phyloP scores from a whole-genome alignment of 2,329 filamentous ascomycete species.

The Falciphora oryzae region DNA sequence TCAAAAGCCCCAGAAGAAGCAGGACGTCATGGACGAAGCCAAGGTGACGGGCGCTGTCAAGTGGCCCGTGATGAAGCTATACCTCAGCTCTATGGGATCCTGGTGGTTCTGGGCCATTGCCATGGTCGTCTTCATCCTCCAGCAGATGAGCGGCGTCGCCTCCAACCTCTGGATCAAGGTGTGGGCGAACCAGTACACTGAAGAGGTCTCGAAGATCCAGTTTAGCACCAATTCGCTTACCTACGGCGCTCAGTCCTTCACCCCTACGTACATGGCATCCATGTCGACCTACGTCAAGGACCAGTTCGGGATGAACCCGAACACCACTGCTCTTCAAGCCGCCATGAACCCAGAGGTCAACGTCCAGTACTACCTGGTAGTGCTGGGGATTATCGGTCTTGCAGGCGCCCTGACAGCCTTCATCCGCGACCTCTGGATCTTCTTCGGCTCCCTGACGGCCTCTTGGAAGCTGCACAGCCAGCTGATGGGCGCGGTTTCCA shows the following conservation, averaged over 20 bases:
- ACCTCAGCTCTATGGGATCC: conserved; percentile 84
- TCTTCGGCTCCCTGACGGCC: conserved; percentile 84
- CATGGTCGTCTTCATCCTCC: conserved; percentile 66
- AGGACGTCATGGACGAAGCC: conserved; percentile 60
- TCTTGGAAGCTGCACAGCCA: conserved; percentile 77
- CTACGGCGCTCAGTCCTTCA: conserved; percentile 28
- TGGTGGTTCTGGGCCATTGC: conserved; percentile 93
- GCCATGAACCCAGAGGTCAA: conserved; percentile 54
- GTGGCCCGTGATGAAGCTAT: conserved; percentile 77
- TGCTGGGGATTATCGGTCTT: conserved; percentile 77
- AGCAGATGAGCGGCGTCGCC: conserved; percentile 80
- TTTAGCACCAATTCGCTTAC: conserved; percentile 31
- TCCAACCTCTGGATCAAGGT: conserved; percentile 92
- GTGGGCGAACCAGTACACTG: conserved; percentile 83
- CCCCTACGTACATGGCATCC: conserved; percentile 33
- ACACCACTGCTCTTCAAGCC: conserved; percentile 24
- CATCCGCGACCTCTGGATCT: conserved; percentile 78
- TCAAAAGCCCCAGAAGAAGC: conserved; percentile 51
- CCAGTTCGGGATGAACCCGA: conserved; percentile 30
- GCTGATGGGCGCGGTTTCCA: conserved; percentile 71
- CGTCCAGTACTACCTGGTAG: conserved; percentile 72
- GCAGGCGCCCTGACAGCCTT: conserved; percentile 77
- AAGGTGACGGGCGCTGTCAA: conserved; percentile 87
- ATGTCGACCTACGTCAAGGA: conserved; percentile 31
- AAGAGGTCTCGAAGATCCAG: conserved; percentile 25